These are phyloP conservation scores for Volvox reticuliferus DNA, from an alignment of 139 green algal species.

Conservation along the genomic window DNA sequence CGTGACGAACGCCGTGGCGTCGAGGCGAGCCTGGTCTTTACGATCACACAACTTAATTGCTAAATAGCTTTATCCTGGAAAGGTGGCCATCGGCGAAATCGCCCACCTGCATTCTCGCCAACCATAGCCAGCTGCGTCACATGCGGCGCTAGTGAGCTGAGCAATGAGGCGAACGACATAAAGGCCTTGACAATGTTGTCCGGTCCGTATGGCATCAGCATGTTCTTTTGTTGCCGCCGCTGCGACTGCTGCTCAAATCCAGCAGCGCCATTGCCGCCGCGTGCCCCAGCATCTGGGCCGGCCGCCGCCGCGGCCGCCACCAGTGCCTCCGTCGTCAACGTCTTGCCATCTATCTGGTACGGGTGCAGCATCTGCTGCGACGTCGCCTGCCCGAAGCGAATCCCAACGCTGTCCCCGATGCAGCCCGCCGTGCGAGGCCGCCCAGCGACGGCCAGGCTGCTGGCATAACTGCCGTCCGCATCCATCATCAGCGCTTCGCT, in stretches of 20 bases:
- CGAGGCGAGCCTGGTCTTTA: no score
- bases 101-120: constrained; percentile 22
- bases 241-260: neutral
- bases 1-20: no score
- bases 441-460: neutral
- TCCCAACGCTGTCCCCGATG: neutral
- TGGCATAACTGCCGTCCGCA: neutral
- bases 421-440: neutral
- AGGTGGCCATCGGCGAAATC: no score
- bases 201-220: neutral
- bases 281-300: neutral
- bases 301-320: neutral
- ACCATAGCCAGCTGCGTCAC: constrained; percentile 30
- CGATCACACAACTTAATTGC: no score
- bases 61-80: no score
- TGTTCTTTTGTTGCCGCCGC: neutral
- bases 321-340: neutral
- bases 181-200: constrained; percentile 9
- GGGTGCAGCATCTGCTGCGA: constrained; percentile 34
- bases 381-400: neutral
- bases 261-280: neutral
- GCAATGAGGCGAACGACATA: neutral
- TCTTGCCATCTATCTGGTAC: constrained; percentile 30
- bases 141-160: constrained; percentile 8
- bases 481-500: constrained; percentile 8